phyloP scores from a whole-genome alignment of 2,329 filamentous ascomycete genomes.

The Rutstroemia sp. region DNA sequence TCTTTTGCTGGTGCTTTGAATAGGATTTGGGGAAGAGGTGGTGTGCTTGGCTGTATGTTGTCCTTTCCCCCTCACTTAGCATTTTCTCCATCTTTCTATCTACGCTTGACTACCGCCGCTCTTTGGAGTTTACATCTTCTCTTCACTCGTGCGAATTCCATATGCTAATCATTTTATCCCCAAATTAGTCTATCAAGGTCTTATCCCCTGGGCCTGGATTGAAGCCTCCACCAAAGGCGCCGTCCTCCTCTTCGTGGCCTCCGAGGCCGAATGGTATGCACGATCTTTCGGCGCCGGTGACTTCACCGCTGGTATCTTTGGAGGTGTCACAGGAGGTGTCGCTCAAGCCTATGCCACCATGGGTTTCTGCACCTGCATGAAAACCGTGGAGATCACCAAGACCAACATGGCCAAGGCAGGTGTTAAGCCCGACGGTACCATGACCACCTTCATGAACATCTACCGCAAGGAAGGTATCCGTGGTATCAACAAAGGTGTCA shows the following conservation, averaged over 20 bases:
- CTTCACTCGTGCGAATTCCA: not conserved
- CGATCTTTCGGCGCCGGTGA: conserved; percentile 74
- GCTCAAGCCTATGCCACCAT: conserved; percentile 99
- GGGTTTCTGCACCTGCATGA: conserved; percentile 99
- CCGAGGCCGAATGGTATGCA: conserved; percentile 94
- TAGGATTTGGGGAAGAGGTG: conserved; percentile 90
- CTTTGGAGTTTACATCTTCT: not conserved
- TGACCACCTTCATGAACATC: conserved; percentile 93
- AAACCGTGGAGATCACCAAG: conserved; percentile 99
- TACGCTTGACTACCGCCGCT: not conserved
- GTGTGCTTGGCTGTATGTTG: conserved; percentile 80
- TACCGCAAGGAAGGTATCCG: conserved; percentile 89
- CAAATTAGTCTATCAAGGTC: conserved; percentile 86
- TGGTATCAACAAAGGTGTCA: conserved; percentile 98
- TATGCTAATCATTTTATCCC: conserved; percentile 21
- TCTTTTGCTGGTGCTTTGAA: conserved; percentile 73
- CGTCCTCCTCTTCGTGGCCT: conserved; percentile 97
- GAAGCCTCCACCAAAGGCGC: conserved; percentile 99
- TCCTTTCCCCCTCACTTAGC: not conserved
- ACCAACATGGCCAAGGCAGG: conserved; percentile 84
- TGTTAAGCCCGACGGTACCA: conserved; percentile 80
- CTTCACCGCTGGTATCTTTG: conserved; percentile 81
- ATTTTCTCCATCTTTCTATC: not conserved
- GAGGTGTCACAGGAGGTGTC: conserved; percentile 89
- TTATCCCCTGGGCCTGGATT: conserved; percentile 99